Percentiles rank a stretch among this genome's conserved stretches.
These are phyloP conservation scores for Crithidia expoeki DNA, from an alignment of 208 protist species.

Conservation along the genomic window DNA sequence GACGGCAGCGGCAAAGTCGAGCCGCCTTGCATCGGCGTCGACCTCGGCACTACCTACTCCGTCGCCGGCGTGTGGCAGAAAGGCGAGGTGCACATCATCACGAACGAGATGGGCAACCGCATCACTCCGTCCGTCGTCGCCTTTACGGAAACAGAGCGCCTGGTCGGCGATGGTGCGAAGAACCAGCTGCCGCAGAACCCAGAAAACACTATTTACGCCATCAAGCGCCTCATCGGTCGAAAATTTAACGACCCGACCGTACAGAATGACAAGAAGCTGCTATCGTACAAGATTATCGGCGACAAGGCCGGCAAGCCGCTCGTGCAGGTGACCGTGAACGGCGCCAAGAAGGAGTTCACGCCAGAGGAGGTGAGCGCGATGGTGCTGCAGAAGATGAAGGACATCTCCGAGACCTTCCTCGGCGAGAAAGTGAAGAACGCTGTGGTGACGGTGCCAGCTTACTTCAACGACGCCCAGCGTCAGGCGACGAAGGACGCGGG, in stretches of 20 bases:
- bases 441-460: slow-evolving; percentile 99
- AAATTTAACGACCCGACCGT: slow-evolving; percentile 93
- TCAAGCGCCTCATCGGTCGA: slow-evolving; percentile 94
- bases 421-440: slow-evolving; percentile 94
- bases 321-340: slow-evolving; percentile 74
- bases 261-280: slow-evolving; percentile 96
- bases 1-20: slow-evolving; percentile 82
- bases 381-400: slow-evolving; percentile 94
- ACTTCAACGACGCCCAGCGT: slow-evolving; percentile 99
- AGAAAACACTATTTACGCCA: slow-evolving; percentile 90
- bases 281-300: slow-evolving; percentile 80
- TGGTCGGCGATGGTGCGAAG: slow-evolving; percentile 92
- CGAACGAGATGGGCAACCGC: slow-evolving; percentile 93
- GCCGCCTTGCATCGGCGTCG: slow-evolving; percentile 91
- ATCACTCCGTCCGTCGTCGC: slow-evolving; percentile 97
- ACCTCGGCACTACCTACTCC: slow-evolving; percentile 97
- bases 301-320: slow-evolving; percentile 88
- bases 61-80: slow-evolving; percentile 97
- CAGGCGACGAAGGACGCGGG: slow-evolving; percentile 99
- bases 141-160: slow-evolving; percentile 94
- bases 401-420: slow-evolving; percentile 93
- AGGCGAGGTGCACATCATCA: slow-evolving; percentile 92
- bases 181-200: slow-evolving; percentile 93
- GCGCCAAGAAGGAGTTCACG: slow-evolving; percentile 77
- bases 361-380: slow-evolving; percentile 91